Conservation (phyloP, 768 basidiomycete species). For the Kwoniella botswanensis region DNA sequence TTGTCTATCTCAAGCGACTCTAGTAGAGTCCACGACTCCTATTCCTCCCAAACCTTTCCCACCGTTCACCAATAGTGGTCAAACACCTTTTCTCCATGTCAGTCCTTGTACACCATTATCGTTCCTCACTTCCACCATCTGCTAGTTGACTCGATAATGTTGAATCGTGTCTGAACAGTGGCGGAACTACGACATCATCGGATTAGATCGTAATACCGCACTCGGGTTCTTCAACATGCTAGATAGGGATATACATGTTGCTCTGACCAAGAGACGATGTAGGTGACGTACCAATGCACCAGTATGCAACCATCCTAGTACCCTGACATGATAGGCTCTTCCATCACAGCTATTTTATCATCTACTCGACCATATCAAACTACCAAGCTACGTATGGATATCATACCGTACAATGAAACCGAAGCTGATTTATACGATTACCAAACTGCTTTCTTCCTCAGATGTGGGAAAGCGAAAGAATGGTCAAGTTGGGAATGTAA, state of each 20-base stretch:
- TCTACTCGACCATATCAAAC: neutral
- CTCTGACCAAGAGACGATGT: neutral
- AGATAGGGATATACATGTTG: neutral
- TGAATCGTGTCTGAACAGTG: neutral
- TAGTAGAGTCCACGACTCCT: neutral
- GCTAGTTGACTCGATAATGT: too few relatives aligned
- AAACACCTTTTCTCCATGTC: neutral
- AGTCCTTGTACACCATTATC: too few relatives aligned
- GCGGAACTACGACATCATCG: neutral
- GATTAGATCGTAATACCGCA: neutral
- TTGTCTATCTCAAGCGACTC: neutral
- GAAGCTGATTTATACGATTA: neutral
- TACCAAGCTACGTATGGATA: neutral
- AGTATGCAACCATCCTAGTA: too few relatives aligned
- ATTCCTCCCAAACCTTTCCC: neutral
- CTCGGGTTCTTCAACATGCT: neutral
- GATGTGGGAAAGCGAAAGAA: neutral
- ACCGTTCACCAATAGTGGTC: neutral
- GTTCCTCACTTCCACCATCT: too few relatives aligned
- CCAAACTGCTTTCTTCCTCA: neutral
- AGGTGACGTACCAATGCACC: too few relatives aligned
- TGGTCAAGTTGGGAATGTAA: neutral
- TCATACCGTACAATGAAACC: neutral
- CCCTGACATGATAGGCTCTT: too few relatives aligned
- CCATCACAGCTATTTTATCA: too few relatives aligned